Evolutionary conservation across 2,329 filamentous ascomycete species (phyloP).

Genomic region (Pseudogymnoascus verrucosus): DNA sequence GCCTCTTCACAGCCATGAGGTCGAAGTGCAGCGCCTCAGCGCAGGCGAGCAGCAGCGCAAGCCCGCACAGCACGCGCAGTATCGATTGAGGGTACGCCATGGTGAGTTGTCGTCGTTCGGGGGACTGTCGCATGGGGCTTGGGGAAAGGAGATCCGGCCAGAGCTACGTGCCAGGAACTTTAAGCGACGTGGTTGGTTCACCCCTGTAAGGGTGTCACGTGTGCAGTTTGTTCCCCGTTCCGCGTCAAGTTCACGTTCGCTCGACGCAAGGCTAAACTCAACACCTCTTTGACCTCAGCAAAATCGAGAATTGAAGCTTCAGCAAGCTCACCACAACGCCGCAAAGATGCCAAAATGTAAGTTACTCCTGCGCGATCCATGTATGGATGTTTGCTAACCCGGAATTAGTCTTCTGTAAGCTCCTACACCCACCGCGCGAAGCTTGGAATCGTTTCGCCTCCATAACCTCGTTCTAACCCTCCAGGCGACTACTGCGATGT

Average conservation of each 20-base stretch:
- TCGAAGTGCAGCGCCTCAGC: constrained; percentile 85
- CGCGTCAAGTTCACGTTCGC: neutral
- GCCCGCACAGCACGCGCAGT: constrained; percentile 51
- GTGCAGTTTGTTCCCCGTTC: neutral
- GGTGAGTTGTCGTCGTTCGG: constrained; percentile 16
- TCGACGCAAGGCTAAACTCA: neutral
- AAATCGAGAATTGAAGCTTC: constrained; percentile 2
- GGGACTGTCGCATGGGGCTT: neutral
- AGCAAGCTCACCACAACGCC: neutral
- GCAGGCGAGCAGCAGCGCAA: constrained; percentile 47
- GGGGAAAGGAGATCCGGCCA: constrained; percentile 2
- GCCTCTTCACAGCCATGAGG: constrained; percentile 59
- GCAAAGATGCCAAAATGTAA: constrained; percentile 81
- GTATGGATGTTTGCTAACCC: neutral
- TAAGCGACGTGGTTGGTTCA: constrained; percentile 7
- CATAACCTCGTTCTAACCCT: constrained; percentile 16
- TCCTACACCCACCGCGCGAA: constrained; percentile 15
- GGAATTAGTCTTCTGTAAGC: constrained; percentile 27
- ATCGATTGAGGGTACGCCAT: constrained; percentile 46
- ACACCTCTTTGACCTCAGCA: neutral
- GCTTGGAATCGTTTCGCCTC: neutral
- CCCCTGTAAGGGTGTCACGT: neutral
- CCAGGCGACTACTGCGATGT: constrained; percentile 96
- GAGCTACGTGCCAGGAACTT: constrained; percentile 6
- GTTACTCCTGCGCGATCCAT: constrained; percentile 28